phyloP scores from a whole-genome alignment of 2,329 filamentous ascomycete species.

The Colletotrichum sp. region DNA sequence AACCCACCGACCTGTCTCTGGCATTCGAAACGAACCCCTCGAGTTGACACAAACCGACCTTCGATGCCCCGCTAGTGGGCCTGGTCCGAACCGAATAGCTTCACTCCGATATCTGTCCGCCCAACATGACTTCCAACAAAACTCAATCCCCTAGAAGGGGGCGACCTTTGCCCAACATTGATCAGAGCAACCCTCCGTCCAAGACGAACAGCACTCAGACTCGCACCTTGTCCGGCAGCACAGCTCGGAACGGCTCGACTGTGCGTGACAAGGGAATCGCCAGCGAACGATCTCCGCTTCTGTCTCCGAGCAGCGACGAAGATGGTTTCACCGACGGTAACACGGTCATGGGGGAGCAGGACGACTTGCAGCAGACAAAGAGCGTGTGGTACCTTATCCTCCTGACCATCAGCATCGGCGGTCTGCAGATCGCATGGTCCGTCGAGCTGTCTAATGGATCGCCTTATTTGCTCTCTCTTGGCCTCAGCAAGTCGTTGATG shows the following conservation, averaged over 20 bases:
- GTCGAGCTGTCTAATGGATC: constrained; percentile 95
- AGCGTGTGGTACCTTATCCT: constrained; percentile 86
- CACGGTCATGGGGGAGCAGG: constrained; percentile 7
- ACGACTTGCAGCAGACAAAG: constrained; percentile 67
- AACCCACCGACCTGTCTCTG: not conserved
- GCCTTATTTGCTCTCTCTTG: constrained; percentile 79
- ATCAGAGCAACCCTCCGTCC: constrained; percentile 1
- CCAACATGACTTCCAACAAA: constrained; percentile 14
- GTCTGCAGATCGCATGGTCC: constrained; percentile 93
- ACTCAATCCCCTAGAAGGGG: constrained; percentile 11
- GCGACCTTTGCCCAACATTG: constrained; percentile 13
- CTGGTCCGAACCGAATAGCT: constrained; percentile 2
- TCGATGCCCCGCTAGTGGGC: constrained; percentile 15
- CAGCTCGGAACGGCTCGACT: not conserved
- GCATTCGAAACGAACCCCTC: not conserved
- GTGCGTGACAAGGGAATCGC: not conserved
- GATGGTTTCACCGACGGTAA: constrained; percentile 7
- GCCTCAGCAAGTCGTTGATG: constrained; percentile 82
- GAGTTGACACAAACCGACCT: not conserved
- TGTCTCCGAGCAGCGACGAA: constrained; percentile 11
- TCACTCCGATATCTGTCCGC: not conserved
- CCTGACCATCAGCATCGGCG: constrained; percentile 85
- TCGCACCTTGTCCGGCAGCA: constrained; percentile 3
- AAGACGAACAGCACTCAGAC: not conserved
- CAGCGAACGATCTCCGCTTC: constrained; percentile 18